Evolutionary conservation across 2,329 filamentous ascomycete genomes (phyloP), one percentile per base, ranked within the genome.

Genomic region (Anthostomella pinea): DNA sequence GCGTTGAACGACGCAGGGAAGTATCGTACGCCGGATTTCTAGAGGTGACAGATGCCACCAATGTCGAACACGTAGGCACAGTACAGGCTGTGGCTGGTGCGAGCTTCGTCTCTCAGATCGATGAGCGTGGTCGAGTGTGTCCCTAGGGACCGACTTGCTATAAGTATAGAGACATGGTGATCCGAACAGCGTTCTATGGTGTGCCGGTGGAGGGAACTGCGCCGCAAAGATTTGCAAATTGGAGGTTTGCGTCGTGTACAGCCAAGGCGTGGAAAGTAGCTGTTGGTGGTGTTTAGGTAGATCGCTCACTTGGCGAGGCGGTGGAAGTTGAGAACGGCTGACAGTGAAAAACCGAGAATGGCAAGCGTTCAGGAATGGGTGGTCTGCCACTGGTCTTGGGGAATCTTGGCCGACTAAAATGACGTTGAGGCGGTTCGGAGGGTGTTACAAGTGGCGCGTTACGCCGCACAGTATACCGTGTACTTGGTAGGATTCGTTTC

Each of bases 141-240:
- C 63, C 63, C 63, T 64, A 64, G 53, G 62, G 63, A 66, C 63
- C 58, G 60, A 51, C 38, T 56, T 56, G 62, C 60, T 66, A 65
- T 65, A 63, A 64, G 41, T 51, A 48, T 31, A 54, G 41, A 44
- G 43, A 41, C 57, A 60, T 60, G 24, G 25, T 52, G 37, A 40
- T 33, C 33, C 25, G 34, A 37, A 39, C 20, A 20, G 26, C 21
- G 33, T 35, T 41, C 29, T 40, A 33, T 29, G 24, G 30, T 26
- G 35, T 46, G 36, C 26, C 24, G 39, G 30, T 37, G 29, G 16
- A 30, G 32, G 38, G n/a, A 10, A 11, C 4, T 26, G 22, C 11
- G 31, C 11, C n/a, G 29, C 22, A 35, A 33, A 35, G 35, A 31
- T 31, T 19, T 31, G 15, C 14, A 26, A 38, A 31, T n/a, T n/a